Evolutionary conservation across 495 filamentous ascomycete species (phyloP).

Genomic region (Paragyromitra xinjiangensis): DNA sequence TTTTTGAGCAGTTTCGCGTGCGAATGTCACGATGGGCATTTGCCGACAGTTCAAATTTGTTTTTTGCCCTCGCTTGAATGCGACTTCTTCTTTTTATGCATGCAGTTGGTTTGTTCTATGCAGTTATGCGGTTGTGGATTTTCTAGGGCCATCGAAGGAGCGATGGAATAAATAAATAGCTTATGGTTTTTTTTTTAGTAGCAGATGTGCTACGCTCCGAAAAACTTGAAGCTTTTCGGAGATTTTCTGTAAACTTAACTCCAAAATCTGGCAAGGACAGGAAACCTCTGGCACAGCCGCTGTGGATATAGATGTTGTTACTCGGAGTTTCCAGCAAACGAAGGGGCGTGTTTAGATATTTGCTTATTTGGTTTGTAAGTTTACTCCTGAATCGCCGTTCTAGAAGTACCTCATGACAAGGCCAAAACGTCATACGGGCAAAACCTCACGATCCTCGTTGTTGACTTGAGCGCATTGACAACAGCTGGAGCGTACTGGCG

Average conservation of each 20-base stretch:
- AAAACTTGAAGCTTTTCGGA: conserved; percentile 24
- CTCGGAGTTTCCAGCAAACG: conserved; percentile 30
- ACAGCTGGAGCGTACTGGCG: conserved; percentile 36
- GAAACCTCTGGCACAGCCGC: conserved; percentile 27
- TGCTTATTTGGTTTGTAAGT: conserved; percentile 41
- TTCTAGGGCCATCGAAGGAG: conserved; percentile 33
- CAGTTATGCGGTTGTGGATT: conserved; percentile 22
- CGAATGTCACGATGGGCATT: conserved; percentile 40
- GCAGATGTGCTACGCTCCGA: conserved; percentile 42
- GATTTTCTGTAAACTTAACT: conserved; percentile 2
- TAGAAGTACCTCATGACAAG: conserved; percentile 37
- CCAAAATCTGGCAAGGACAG: conserved; percentile 38
- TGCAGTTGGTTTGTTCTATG: conserved; percentile 15
- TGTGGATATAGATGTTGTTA: conserved; percentile 36
- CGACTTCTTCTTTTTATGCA: conserved; percentile 29
- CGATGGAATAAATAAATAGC: conserved; percentile 41
- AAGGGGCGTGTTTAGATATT: conserved; percentile 31
- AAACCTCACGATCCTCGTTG: conserved; percentile 46
- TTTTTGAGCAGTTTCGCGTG: conserved; percentile 61
- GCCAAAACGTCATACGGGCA: conserved; percentile 39
- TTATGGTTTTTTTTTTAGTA: conserved; percentile 16
- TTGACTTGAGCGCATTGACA: conserved; percentile 29
- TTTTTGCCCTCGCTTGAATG: conserved; percentile 34
- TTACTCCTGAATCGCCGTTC: conserved; percentile 1
- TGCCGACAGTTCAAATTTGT: conserved; percentile 30